phyloP scores from a whole-genome alignment of 2,329 filamentous ascomycete species.

The Chaetomium strumarium region DNA sequence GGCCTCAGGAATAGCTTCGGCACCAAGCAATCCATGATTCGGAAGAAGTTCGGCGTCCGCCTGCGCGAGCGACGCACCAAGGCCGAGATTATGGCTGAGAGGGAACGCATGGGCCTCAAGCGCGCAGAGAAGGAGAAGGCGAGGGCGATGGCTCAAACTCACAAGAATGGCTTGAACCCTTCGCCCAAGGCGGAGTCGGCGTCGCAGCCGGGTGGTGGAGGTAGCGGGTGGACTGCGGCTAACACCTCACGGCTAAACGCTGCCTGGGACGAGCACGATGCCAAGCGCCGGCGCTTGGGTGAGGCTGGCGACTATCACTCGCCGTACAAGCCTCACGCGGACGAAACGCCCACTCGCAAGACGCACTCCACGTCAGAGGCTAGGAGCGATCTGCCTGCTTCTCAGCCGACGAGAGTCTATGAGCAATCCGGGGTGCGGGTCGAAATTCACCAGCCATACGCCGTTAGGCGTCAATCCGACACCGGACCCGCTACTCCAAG shows the following conservation, averaged over 20 bases:
- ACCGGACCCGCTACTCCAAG: constrained; percentile 1
- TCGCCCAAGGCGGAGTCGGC: neutral
- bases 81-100: constrained; percentile 40
- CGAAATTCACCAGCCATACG: constrained; percentile 12
- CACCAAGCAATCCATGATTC: constrained; percentile 51
- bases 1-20: constrained; percentile 48
- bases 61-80: constrained; percentile 44
- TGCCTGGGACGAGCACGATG: constrained; percentile 21
- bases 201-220: neutral
- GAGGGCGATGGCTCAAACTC: constrained; percentile 3
- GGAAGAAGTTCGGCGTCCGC: constrained; percentile 53
- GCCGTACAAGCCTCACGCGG: constrained; percentile 6
- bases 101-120: constrained; percentile 36
- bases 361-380: constrained; percentile 27
- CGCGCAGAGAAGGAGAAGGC: constrained; percentile 22
- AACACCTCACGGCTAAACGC: constrained; percentile 16
- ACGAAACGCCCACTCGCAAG: constrained; percentile 21
- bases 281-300: constrained; percentile 26
- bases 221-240: constrained; percentile 21
- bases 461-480: neutral
- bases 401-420: constrained; percentile 19
- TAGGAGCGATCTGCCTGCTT: constrained; percentile 29
- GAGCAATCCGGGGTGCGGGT: constrained; percentile 12
- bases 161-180: constrained; percentile 1
- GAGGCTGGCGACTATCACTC: constrained; percentile 18